Evolutionary conservation across 202 grass and related monocot genomes (phyloP), one percentile per base, ranked within the genome.

Genomic region (Schoenoplectus tabernaemontani): DNA sequence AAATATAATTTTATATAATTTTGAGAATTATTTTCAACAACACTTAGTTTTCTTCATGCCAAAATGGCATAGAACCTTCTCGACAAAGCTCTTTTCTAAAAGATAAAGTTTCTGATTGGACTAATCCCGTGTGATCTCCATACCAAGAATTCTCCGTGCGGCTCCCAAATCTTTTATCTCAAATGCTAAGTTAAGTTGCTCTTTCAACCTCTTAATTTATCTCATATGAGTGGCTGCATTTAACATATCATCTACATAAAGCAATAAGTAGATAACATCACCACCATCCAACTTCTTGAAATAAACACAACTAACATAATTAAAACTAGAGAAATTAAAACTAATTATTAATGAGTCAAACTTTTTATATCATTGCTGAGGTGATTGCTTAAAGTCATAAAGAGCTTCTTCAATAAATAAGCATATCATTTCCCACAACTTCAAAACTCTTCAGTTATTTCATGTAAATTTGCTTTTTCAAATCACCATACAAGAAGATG

Each of bases 381-480:
- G 41, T 38, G 70, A 76, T 76, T 76, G 26, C 5, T 69, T 34
- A 19, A 69, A 28, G 64, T 6, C 26, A 69, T 42, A 69, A 36
- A 69, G 64, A 36, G 54, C 23, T 76, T 76, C n/a, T 76, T 46
- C 20, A 76, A 76, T 4, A 76, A 28, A 51, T 24, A 76, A 7
- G 54, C 8, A 76, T 76, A 41, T 50, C 36, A 0, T 76, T 53
- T 28, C 70, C 70, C 6, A 2, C 38, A 48, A 76, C 24, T 13
- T 76, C 43, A 54, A 48, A 44, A 10, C 42, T 10, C 42, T 44
- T 10, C 9, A 8, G 42, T 44, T 44, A 7, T 7, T 44, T 10
- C 42, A 44, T 44, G 9, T 44, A 44, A 44, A 44, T 44, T 44
- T 44, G n/a, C n/a, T 37, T 4, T 37, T 4, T 4, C n/a, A n/a